phyloP scores from a whole-genome alignment of 1,284 basidiomycete genomes.

The Erythrobasidium hasegawianum region DNA sequence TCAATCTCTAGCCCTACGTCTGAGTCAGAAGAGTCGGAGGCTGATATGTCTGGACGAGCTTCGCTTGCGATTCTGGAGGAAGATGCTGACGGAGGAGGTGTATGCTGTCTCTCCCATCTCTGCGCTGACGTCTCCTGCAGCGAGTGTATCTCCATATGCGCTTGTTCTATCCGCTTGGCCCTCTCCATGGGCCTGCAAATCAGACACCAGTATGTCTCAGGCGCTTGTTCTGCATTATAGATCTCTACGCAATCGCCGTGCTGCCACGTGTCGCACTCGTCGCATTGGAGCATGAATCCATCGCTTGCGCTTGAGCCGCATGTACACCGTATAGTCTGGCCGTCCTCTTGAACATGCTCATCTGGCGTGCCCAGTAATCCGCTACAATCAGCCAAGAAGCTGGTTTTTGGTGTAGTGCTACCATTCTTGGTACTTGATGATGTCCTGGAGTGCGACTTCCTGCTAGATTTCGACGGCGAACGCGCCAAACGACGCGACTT shows the following conservation, averaged over 20 bases:
- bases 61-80: not conserved
- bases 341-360: slow-evolving; percentile 11
- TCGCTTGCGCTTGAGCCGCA: slow-evolving; percentile 18
- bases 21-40: slow-evolving; percentile 2
- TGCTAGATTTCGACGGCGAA: too few species aligned
- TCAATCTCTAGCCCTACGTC: slow-evolving; percentile 30
- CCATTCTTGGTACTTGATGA: too few species aligned
- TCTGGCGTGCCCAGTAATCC: slow-evolving; percentile 19
- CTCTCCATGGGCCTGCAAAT: slow-evolving; percentile 10
- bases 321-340: slow-evolving; percentile 15
- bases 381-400: too few species aligned
- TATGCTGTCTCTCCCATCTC: slow-evolving; percentile 1
- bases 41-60: not conserved
- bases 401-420: not conserved
- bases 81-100: not conserved
- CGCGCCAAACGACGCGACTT: too few species aligned
- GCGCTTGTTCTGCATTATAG: slow-evolving; percentile 72
- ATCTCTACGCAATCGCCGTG: slow-evolving; percentile 95
- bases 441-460: too few species aligned
- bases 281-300: slow-evolving; percentile 87
- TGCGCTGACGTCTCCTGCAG: not conserved
- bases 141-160: not conserved
- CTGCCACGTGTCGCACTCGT: slow-evolving; percentile 94
- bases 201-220: slow-evolving; percentile 56
- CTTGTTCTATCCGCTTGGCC: not conserved